Conservation (phyloP, 768 basidiomycete species). For the Kondoa malvinella region DNA sequence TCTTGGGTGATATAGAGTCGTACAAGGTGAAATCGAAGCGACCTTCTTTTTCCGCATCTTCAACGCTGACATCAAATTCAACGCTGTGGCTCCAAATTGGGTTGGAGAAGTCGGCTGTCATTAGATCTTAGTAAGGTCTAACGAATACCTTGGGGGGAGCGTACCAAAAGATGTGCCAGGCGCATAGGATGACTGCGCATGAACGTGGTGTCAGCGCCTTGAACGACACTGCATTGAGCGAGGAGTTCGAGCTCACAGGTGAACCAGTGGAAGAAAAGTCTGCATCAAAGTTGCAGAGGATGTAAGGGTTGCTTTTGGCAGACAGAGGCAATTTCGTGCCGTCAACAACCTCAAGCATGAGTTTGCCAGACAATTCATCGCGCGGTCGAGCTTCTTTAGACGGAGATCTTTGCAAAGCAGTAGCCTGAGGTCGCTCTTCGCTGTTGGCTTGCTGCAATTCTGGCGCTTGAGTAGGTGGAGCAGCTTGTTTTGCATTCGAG, state of each 20-base stretch:
- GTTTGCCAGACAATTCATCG: background rate
- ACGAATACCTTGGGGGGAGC: background rate
- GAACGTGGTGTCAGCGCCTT: background rate
- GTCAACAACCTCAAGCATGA: background rate
- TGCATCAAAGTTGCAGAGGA: background rate
- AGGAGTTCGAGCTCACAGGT: background rate
- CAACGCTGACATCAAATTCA: background rate
- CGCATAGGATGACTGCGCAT: background rate
- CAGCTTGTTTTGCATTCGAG: background rate
- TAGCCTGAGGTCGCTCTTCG: background rate
- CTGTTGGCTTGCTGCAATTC: background rate
- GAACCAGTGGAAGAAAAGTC: background rate
- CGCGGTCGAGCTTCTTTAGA: background rate
- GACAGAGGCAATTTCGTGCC: background rate
- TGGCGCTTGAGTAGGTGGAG: background rate
- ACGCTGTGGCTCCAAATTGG: background rate
- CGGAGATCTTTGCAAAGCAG: background rate
- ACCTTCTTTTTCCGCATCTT: background rate
- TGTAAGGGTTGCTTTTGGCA: background rate
- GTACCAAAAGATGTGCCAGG: background rate
- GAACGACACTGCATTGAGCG: background rate
- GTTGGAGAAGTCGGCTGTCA: background rate
- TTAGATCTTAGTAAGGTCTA: background rate
- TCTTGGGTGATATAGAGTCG: background rate
- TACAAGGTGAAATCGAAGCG: background rate